A percentile compares a stretch with the other conserved stretches of the same genome.
Evolutionary conservation across 352 stramenopile genomes (phyloP).

Genomic region (Elongisporangium senticosum): DNA sequence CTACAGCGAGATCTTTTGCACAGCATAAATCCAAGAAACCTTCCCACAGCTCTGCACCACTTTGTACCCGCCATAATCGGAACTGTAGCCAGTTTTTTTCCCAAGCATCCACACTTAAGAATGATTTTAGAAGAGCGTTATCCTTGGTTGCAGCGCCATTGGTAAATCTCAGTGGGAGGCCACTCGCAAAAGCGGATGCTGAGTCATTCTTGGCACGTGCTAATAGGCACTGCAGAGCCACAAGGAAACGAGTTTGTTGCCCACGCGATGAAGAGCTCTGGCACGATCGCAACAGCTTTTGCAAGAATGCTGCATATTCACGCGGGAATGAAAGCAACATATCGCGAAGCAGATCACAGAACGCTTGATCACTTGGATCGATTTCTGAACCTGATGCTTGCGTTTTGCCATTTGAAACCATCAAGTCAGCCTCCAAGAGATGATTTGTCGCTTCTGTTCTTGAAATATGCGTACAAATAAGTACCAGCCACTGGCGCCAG

Average conservation of each 20-base stretch:
- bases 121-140: conserved; percentile 21
- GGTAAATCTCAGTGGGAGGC: conserved; percentile 17
- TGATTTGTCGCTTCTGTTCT: conserved; percentile 41
- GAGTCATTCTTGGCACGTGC: neutral
- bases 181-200: neutral
- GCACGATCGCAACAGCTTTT: conserved; percentile 26
- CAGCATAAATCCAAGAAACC: conserved; percentile 46
- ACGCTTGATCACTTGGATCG: conserved; percentile 15
- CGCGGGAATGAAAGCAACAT: conserved; percentile 34
- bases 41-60: conserved; percentile 55
- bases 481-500: conserved; percentile 49
- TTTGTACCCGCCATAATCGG: conserved; percentile 36
- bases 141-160: conserved; percentile 1
- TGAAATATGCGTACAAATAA: conserved; percentile 39
- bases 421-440: conserved; percentile 51
- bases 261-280: conserved; percentile 17
- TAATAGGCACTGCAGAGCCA: conserved; percentile 35
- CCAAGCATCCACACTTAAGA: conserved; percentile 25
- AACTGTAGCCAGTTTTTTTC: conserved; percentile 31
- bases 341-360: conserved; percentile 37
- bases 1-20: neutral
- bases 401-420: conserved; percentile 17
- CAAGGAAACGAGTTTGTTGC: conserved; percentile 25
- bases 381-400: neutral
- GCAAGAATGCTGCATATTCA: conserved; percentile 48